Evolutionary conservation across 2,329 filamentous ascomycete species (phyloP), one percentile per base, ranked within the genome.

Genomic region (Fusarium neocosmosporiellum): DNA sequence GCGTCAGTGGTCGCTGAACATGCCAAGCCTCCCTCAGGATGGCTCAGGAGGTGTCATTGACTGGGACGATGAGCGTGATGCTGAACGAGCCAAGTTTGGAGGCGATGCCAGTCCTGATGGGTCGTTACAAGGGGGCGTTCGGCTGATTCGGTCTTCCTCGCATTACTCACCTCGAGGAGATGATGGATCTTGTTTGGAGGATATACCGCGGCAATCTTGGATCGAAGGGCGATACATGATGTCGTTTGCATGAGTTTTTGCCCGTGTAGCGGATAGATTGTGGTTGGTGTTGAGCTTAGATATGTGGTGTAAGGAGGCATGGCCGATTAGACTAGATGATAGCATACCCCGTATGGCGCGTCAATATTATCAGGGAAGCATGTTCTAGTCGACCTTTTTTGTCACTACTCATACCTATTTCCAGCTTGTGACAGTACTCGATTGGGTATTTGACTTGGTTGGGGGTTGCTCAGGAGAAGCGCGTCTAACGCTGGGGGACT

Each of bases 111-210:
- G 81, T 22, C 75, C 73, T 1, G 81, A 85, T 64, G 84, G 84
- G 8, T 72, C 75, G 4, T 70, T 83, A 8, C 81, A 81, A 20
- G 66, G 73, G 4, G 82, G 81, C 1, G 65, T 71, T 18, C 75
- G 72, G 31, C 75, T 79, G 34, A 66, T 78, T 24, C 77, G 73
- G 22, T 78, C 81, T 13, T 76, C 75, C 16, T 82, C 80, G 6
- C 79, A 79, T 24, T 84, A 83, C 66, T 83, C 82, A 20, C 83
- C 83, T 4, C 78, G 81, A 9, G 83, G 83, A 20, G 83, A 85
- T 60, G 83, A 84, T 66, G 83, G 83, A 2, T 79, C 79, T 27
- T 71, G 72, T 16, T 43, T 83, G 43, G 80, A 81, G 31, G 80
- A 81, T 43, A 48, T 70, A 20, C 62, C 71, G 41, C 75, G 67